phyloP scores from a whole-genome alignment of 1,284 basidiomycete species.

The Leccinum subfulvum region DNA sequence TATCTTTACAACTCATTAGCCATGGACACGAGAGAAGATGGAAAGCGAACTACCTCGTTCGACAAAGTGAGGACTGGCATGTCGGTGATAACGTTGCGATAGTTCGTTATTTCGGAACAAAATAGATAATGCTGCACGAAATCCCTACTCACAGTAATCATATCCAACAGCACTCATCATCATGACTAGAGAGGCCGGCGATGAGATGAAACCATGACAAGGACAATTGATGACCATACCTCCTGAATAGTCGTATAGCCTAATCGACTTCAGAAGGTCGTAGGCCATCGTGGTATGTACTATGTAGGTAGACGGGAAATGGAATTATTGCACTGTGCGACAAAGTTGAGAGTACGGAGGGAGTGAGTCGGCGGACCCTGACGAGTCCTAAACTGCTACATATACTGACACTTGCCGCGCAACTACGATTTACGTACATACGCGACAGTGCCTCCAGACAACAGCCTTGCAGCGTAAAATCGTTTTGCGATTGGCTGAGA shows the following conservation, averaged over 20 bases:
- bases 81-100: background rate
- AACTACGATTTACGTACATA: background rate
- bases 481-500: background rate
- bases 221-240: background rate
- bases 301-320: background rate
- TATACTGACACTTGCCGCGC: background rate
- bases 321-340: background rate
- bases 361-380: background rate
- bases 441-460: background rate
- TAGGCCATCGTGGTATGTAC: background rate
- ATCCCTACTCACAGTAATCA: constrained; percentile 2
- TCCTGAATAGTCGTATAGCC: background rate
- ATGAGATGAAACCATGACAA: background rate
- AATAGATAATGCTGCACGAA: background rate
- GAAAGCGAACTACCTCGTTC: constrained; percentile 2
- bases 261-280: background rate
- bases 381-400: background rate
- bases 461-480: background rate
- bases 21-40: background rate
- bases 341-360: background rate
- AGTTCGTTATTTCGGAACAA: background rate
- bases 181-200: background rate
- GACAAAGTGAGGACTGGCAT: constrained; percentile 4
- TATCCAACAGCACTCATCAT: background rate
- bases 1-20: background rate